Conservation (phyloP, 495 filamentous ascomycete genomes). For the Penicillium egyptiacum region DNA sequence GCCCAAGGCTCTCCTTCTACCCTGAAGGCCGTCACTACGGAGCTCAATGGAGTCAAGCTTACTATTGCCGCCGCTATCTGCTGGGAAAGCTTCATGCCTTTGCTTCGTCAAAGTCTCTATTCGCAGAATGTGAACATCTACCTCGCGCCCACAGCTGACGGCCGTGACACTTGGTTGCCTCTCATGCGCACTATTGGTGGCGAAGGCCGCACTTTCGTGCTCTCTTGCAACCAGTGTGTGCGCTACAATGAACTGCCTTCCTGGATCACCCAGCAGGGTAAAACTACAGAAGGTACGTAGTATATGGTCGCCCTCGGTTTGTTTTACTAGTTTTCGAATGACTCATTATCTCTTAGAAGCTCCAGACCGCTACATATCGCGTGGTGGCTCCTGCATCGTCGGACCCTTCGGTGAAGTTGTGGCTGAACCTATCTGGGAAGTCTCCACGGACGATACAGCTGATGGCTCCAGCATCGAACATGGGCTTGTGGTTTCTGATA, state of each 20-base stretch:
- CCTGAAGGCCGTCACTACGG: slow-evolving; percentile 76
- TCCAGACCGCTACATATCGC: slow-evolving; percentile 16
- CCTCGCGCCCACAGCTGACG: slow-evolving; percentile 88
- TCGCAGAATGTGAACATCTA: slow-evolving; percentile 91
- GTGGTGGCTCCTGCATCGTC: slow-evolving; percentile 82
- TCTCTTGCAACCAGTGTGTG: slow-evolving; percentile 83
- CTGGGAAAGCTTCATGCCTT: slow-evolving; percentile 98
- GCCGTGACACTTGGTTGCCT: slow-evolving; percentile 77
- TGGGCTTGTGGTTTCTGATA: slow-evolving; percentile 48
- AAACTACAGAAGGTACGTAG: neutral
- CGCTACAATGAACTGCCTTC: slow-evolving; percentile 54
- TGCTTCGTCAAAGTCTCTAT: slow-evolving; percentile 78
- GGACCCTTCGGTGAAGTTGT: slow-evolving; percentile 76
- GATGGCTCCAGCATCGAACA: slow-evolving; percentile 10
- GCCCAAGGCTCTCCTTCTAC: slow-evolving; percentile 81
- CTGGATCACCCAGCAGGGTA: slow-evolving; percentile 48
- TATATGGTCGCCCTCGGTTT: neutral
- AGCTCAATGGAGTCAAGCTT: slow-evolving; percentile 73
- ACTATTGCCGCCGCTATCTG: slow-evolving; percentile 86
- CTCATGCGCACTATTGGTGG: slow-evolving; percentile 77
- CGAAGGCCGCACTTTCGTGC: slow-evolving; percentile 81
- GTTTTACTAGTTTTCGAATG: neutral
- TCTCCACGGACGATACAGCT: slow-evolving; percentile 52
- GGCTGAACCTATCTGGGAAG: slow-evolving; percentile 80
- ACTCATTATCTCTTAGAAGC: neutral